Base-by-base conservation (phyloP, 1,284 basidiomycete species). In the Gymnopus androsaceus region DNA sequence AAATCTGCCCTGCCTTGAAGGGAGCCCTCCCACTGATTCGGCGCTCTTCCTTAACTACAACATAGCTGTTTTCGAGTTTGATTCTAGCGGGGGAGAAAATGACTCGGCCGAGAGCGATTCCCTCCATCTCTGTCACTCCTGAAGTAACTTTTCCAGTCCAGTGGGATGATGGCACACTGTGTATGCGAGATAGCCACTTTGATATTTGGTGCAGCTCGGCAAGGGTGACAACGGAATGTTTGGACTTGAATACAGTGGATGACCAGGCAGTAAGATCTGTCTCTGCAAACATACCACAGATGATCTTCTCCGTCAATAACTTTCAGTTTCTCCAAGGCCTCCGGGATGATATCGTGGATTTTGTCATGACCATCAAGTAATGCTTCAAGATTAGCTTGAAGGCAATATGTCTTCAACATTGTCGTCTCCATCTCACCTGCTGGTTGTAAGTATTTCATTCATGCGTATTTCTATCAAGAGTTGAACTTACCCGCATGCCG, bases 271-370 rank as follows among this genome's bases (percentile, higher is more conserved):
- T 23, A 12, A 38, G 8, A 17, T 50, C 34, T 15, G 48, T 50
- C 23, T 27, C 48, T 23, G 33, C 21, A 50, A 50, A 50, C 12
- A 50, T 50, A 11, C 48, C 48, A n/a, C 48, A n/a, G 23, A 30
- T 46, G 44, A 30, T 46, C 44, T 21, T 46, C 44, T 17, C 12
- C 15, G 8, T 46, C 25, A 1, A 50, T 50, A 21, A 5, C 34
- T 27, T 27, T n/a, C 36, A 50, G 11, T 2, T 8, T 28, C 2
- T 27, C 19, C 11, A 50, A n/a, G 7, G 36, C 48, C 21, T 50
- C 48, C 12, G 21, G 34, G 36, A 50, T 23, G 12, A 12, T 31
- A 9, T 38, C 23, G 21, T 27, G 19, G 4, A 28, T 21, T 19
- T 40, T 21, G 15, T 46, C 25, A 33, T 33, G n/a, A 33, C 14